A percentile compares a stretch with the other conserved stretches of the same genome.
These are phyloP conservation scores for Nothophaeocryptopus gaeumannii DNA, from an alignment of 2,329 filamentous ascomycete species.

Conservation along the genomic window DNA sequence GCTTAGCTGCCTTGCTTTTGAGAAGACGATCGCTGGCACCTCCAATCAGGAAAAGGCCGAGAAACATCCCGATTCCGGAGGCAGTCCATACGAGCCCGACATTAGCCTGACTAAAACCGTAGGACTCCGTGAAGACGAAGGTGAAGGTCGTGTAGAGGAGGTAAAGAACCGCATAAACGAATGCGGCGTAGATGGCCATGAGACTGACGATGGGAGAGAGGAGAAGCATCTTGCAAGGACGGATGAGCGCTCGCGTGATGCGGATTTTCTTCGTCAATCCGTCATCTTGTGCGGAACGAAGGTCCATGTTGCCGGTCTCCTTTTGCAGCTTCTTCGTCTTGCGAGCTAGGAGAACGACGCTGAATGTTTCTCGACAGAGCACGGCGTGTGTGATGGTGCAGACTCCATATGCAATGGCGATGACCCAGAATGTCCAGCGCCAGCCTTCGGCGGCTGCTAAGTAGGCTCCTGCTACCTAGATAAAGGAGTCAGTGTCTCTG, in stretches of 20 bases:
- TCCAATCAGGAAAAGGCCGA: slow-evolving; percentile 29
- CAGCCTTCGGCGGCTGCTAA: slow-evolving; percentile 49
- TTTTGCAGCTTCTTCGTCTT: slow-evolving; percentile 47
- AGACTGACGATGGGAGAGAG: slow-evolving; percentile 51
- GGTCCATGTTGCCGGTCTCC: slow-evolving; percentile 44
- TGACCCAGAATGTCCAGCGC: slow-evolving; percentile 53
- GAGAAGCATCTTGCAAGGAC: slow-evolving; percentile 51
- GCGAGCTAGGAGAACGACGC: slow-evolving; percentile 45
- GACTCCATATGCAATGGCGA: slow-evolving; percentile 37
- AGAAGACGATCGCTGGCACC: slow-evolving; percentile 21
- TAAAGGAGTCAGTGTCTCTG: too few relatives aligned
- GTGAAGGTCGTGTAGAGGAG: slow-evolving; percentile 44
- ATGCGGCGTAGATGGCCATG: slow-evolving; percentile 46
- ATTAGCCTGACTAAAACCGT: slow-evolving; percentile 39
- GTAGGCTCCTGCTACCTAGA: slow-evolving; percentile 49
- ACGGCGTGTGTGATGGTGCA: slow-evolving; percentile 35
- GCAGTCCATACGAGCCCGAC: slow-evolving; percentile 44
- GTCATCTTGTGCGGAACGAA: slow-evolving; percentile 40
- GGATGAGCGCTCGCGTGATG: slow-evolving; percentile 43
- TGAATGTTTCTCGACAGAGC: slow-evolving; percentile 47
- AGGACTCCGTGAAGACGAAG: slow-evolving; percentile 40
- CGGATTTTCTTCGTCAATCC: slow-evolving; percentile 39
- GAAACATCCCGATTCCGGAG: slow-evolving; percentile 41
- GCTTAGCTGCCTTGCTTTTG: slow-evolving; percentile 30
- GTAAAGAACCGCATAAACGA: slow-evolving; percentile 45